Evolutionary conservation across 352 stramenopile species (phyloP).

Genomic region (Peronospora destructor): DNA sequence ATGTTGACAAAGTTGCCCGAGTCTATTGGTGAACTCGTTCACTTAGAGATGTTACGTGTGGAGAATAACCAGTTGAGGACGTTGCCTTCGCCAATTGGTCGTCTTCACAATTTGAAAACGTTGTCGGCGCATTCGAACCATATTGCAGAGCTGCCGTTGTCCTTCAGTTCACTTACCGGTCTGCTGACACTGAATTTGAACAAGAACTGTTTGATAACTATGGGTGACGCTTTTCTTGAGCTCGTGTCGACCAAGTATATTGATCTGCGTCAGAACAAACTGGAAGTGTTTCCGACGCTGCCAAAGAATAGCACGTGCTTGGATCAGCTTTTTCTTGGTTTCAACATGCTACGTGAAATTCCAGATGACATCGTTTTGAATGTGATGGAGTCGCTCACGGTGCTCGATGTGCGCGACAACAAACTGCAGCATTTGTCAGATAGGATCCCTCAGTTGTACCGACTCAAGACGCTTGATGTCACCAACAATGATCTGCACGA

Average conservation of each 20-base stretch:
- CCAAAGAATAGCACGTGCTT: constrained; percentile 35
- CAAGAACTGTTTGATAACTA: constrained; percentile 53
- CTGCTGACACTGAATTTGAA: constrained; percentile 63
- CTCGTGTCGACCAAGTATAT: constrained; percentile 47
- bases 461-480: constrained; percentile 74
- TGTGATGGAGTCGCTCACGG: constrained; percentile 58
- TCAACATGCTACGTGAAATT: constrained; percentile 52
- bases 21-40: constrained; percentile 31
- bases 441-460: constrained; percentile 51
- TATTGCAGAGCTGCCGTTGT: constrained; percentile 41
- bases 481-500: constrained; percentile 81
- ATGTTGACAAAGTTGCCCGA: constrained; percentile 54
- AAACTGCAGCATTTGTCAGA: constrained; percentile 55
- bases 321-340: constrained; percentile 73
- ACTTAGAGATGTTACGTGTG: constrained; percentile 55
- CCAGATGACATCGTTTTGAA: constrained; percentile 37
- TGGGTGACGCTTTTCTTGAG: constrained; percentile 26
- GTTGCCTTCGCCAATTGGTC: constrained; percentile 49
- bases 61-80: constrained; percentile 52
- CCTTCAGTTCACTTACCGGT: constrained; percentile 36
- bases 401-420: constrained; percentile 78
- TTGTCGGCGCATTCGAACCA: constrained; percentile 60
- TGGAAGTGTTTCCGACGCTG: constrained; percentile 52
- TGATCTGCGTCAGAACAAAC: constrained; percentile 69
- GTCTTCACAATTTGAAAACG: constrained; percentile 41